Conservation (phyloP, 176 grass and related monocot species). For the Lolium perenne region DNA sequence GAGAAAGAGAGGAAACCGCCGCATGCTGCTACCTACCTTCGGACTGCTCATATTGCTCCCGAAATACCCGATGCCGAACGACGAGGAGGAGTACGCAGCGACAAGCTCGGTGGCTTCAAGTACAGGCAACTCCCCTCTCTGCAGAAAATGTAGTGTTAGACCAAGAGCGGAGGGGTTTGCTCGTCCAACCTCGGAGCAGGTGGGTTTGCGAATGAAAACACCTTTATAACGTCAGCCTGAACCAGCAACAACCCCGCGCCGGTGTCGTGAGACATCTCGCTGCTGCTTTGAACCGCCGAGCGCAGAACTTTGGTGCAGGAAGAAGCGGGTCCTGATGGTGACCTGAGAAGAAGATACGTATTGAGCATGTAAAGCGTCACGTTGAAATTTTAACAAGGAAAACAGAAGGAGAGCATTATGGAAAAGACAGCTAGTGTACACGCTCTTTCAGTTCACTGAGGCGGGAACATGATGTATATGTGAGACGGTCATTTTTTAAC, state of each 20-base stretch:
- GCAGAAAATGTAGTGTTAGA: slow-evolving; percentile 32
- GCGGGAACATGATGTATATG: neutral
- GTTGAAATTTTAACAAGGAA: neutral
- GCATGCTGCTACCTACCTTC: slow-evolving; percentile 47
- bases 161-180: neutral
- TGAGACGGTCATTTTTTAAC: neutral
- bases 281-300: slow-evolving; percentile 62
- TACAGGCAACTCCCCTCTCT: slow-evolving; percentile 47
- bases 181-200: slow-evolving; percentile 14
- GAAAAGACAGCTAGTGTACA: neutral
- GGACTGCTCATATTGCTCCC: slow-evolving; percentile 76
- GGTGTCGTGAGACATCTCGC: slow-evolving; percentile 70
- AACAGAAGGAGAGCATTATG: neutral
- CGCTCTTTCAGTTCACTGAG: slow-evolving; percentile 1
- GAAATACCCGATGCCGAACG: slow-evolving; percentile 83
- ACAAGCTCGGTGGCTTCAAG: slow-evolving; percentile 71
- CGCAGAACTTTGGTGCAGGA: slow-evolving; percentile 72
- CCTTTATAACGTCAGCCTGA: slow-evolving; percentile 80
- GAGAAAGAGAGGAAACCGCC: neutral
- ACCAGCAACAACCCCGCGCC: slow-evolving; percentile 79
- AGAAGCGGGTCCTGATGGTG: slow-evolving; percentile 78
- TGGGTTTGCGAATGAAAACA: slow-evolving; percentile 30
- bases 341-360: slow-evolving; percentile 46
- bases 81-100: slow-evolving; percentile 86
- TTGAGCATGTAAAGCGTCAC: neutral